Conservation (phyloP, 1,284 basidiomycete species). For the Uromyces viciae-fabae region DNA sequence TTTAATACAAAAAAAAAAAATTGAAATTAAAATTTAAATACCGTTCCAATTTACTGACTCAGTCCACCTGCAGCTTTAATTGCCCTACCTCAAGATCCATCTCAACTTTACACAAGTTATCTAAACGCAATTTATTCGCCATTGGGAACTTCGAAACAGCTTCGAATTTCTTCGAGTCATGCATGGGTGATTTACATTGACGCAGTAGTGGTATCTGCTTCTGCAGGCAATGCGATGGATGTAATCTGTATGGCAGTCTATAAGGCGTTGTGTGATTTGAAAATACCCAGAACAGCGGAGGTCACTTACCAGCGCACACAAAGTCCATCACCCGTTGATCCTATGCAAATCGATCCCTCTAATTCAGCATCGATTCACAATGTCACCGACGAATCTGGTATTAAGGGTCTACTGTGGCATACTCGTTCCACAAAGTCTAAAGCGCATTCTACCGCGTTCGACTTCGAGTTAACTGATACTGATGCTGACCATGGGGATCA, state of each 20-base stretch:
- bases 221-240: constrained; percentile 40
- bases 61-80: constrained; percentile 39
- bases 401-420: constrained; percentile 16
- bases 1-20: too few relatives aligned
- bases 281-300: constrained; percentile 41
- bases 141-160: constrained; percentile 31
- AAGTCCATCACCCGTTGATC: not conserved
- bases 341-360: constrained; percentile 8
- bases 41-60: constrained; percentile 18
- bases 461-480: constrained; percentile 41
- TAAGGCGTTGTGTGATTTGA: constrained; percentile 29
- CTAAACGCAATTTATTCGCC: constrained; percentile 40
- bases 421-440: constrained; percentile 10
- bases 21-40: too few relatives aligned
- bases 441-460: not conserved
- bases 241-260: constrained; percentile 40
- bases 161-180: constrained; percentile 35
- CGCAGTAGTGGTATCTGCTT: constrained; percentile 32
- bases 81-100: constrained; percentile 20
- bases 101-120: constrained; percentile 33
- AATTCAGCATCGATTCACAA: not conserved
- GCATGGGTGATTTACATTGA: constrained; percentile 38
- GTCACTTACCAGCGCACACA: constrained; percentile 33
- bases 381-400: constrained; percentile 6
- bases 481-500: constrained; percentile 42